Evolutionary conservation across 306 rosid species (phyloP).

Genomic region (Prunus mongolica): DNA sequence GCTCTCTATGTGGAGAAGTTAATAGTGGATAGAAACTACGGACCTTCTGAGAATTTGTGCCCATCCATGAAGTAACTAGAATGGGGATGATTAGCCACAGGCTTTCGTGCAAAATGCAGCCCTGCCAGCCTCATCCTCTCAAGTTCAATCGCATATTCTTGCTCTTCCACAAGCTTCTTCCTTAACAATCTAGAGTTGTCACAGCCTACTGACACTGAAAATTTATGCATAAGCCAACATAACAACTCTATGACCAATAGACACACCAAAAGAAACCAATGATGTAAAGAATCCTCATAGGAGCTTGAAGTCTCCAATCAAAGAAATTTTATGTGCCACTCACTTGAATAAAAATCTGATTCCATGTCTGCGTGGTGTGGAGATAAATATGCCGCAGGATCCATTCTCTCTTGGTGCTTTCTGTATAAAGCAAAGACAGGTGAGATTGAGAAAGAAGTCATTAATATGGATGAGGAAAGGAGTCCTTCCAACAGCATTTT

Average conservation of each 20-base stretch:
- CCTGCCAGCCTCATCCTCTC: slow-evolving; percentile 45
- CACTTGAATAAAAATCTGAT: slow-evolving; percentile 48
- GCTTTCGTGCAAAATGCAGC: slow-evolving; percentile 31
- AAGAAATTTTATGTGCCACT: slow-evolving; percentile 27
- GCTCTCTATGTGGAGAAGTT: not conserved
- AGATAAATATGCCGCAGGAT: slow-evolving; percentile 31
- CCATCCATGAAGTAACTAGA: slow-evolving; percentile 40
- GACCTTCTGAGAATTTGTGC: slow-evolving; percentile 41
- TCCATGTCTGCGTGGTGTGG: slow-evolving; percentile 36
- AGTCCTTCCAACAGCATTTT: not conserved
- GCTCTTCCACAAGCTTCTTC: slow-evolving; percentile 55
- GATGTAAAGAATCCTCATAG: not conserved
- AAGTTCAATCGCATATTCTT: slow-evolving; percentile 42
- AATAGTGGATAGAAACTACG: not conserved
- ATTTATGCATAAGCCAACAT: not conserved
- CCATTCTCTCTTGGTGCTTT: slow-evolving; percentile 53
- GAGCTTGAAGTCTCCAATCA: not conserved
- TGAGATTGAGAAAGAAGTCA: not conserved
- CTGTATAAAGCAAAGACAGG: slow-evolving; percentile 34
- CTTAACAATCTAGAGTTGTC: slow-evolving; percentile 37
- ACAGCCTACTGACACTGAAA: slow-evolving; percentile 45
- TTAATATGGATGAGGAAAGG: not conserved
- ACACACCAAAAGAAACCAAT: not conserved
- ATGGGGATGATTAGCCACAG: slow-evolving; percentile 24
- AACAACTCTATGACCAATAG: not conserved